A percentile compares a stretch with the other conserved stretches of the same genome.
These are phyloP conservation scores for Cornus florida DNA, from an alignment of 148 eudicot species.

Conservation along the genomic window DNA sequence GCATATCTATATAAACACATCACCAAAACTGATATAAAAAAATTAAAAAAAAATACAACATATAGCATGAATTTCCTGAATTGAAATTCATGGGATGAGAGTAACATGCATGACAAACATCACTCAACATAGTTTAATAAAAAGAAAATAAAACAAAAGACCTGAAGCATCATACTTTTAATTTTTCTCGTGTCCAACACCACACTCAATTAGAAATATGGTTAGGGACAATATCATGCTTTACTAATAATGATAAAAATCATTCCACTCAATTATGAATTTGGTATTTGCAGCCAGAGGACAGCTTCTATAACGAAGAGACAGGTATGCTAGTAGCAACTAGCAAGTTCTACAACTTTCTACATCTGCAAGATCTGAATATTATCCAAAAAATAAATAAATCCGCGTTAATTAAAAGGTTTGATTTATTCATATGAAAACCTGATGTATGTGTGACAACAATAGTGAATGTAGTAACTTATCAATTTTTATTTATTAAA, in stretches of 20 bases:
- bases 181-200: neutral
- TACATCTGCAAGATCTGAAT: no score
- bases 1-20: no score
- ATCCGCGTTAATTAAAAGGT: no score
- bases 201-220: neutral
- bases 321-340: no score
- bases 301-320: neutral
- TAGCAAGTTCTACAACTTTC: no score
- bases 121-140: neutral
- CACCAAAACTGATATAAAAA: neutral
- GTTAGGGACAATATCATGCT: neutral
- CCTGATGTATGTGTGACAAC: no score
- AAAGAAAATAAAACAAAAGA: neutral
- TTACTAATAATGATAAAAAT: neutral
- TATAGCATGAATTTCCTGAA: neutral
- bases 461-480: no score
- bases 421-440: no score
- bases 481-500: no score
- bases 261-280: neutral
- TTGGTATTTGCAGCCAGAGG: neutral
- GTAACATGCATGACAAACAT: neutral
- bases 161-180: neutral
- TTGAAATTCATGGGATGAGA: neutral
- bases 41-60: neutral
- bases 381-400: no score